Evolutionary conservation across 2,329 filamentous ascomycete genomes (phyloP).

Genomic region (Alternaria gansuensis): DNA sequence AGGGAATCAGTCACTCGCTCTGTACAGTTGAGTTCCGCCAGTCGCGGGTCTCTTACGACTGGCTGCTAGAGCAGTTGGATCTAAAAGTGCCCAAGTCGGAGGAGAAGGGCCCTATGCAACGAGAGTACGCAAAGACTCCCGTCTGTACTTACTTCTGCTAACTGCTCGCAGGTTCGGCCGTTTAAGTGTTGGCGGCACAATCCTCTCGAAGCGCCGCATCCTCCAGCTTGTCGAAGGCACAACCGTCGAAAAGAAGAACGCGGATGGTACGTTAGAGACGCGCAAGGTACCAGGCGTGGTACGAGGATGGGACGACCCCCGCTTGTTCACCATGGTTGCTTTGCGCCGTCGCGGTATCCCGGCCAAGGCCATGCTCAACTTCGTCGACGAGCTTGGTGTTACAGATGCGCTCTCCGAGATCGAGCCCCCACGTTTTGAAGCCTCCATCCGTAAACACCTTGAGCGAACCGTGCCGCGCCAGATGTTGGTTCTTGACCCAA

Average conservation of each 20-base stretch:
- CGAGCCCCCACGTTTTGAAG: conserved; percentile 82
- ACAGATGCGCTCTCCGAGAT: conserved; percentile 84
- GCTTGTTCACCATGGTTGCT: conserved; percentile 86
- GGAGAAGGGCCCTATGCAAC: conserved; percentile 77
- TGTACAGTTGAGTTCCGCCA: conserved; percentile 94
- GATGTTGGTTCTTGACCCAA: conserved; percentile 87
- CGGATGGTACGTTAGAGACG: conserved; percentile 53
- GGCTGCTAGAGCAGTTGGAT: conserved; percentile 80
- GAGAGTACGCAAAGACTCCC: conserved; percentile 66
- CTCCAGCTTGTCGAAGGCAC: conserved; percentile 78
- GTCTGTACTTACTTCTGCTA: conserved; percentile 8
- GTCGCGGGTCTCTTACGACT: conserved; percentile 88
- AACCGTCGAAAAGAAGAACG: conserved; percentile 56
- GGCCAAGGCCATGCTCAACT: conserved; percentile 85
- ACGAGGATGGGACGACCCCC: conserved; percentile 88
- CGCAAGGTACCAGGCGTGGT: conserved; percentile 65
- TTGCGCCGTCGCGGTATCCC: conserved; percentile 86
- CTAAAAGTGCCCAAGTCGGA: conserved; percentile 74
- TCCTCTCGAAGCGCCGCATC: conserved; percentile 87
- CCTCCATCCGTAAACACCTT: conserved; percentile 83
- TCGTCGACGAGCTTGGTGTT: conserved; percentile 90
- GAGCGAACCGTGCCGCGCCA: conserved; percentile 87
- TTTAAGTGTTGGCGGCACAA: conserved; percentile 81
- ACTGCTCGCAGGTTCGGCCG: conserved; percentile 64
- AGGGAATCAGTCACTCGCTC: conserved; percentile 88